Evolutionary conservation across 2,329 filamentous ascomycete genomes (phyloP).

Genomic region (Falciphora oryzae): DNA sequence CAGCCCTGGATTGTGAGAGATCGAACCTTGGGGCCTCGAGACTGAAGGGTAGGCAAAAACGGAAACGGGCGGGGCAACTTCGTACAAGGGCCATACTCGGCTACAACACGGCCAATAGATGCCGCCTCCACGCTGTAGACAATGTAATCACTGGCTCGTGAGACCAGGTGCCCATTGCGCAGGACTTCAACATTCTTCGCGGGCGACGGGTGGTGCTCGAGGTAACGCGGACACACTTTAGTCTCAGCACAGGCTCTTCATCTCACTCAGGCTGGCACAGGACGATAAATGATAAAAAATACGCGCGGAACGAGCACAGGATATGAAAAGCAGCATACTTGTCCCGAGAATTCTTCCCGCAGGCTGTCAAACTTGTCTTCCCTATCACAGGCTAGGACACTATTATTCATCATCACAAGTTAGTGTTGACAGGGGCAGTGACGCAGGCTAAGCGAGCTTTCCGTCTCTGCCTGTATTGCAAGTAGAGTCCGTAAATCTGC

Average conservation of each 20-base stretch:
- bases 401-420: constrained; percentile 37
- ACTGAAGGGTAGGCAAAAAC: constrained; percentile 14
- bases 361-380: constrained; percentile 82
- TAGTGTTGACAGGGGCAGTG: constrained; percentile 14
- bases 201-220: neutral
- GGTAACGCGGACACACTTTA: constrained; percentile 17
- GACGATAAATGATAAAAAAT: constrained; percentile 23
- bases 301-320: constrained; percentile 13
- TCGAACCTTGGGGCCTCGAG: neutral
- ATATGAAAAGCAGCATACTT: constrained; percentile 56
- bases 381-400: constrained; percentile 90
- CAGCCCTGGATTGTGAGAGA: constrained; percentile 16
- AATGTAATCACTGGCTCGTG: constrained; percentile 94
- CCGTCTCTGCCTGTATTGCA: neutral
- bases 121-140: constrained; percentile 96
- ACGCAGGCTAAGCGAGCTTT: neutral
- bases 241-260: constrained; percentile 6
- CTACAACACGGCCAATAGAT: constrained; percentile 80
- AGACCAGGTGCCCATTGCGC: constrained; percentile 91
- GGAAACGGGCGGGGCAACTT: constrained; percentile 15
- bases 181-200: constrained; percentile 85
- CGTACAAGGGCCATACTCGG: constrained; percentile 88
- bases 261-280: neutral
- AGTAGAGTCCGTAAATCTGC: neutral
- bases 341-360: constrained; percentile 73